Conservation (phyloP, 2,329 filamentous ascomycete genomes). For the Neofusicoccum sp. region DNA sequence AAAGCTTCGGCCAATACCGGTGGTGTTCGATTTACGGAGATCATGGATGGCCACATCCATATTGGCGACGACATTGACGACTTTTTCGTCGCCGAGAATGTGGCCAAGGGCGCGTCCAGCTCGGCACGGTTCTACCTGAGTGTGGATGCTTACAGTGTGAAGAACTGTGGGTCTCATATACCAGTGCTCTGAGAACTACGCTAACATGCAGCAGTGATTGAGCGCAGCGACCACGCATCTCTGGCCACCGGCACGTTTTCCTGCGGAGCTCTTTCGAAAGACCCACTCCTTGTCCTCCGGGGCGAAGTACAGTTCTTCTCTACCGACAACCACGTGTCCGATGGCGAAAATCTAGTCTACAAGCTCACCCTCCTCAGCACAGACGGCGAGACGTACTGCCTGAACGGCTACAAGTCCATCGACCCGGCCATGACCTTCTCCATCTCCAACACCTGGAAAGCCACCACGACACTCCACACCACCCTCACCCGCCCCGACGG, state of each 20-base stretch:
- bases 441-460: conserved; percentile 56
- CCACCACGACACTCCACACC: conserved; percentile 62
- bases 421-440: conserved; percentile 59
- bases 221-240: conserved; percentile 50
- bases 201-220: conserved; percentile 34
- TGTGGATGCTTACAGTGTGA: conserved; percentile 1
- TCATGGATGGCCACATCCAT: conserved; percentile 61
- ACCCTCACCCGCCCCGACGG: conserved; percentile 50
- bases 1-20: conserved; percentile 21
- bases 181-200: not conserved
- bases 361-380: conserved; percentile 60
- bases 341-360: conserved; percentile 60
- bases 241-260: conserved; percentile 60
- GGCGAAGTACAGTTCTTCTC: conserved; percentile 60
- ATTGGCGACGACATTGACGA: conserved; percentile 49
- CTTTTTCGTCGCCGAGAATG: conserved; percentile 44
- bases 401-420: conserved; percentile 63
- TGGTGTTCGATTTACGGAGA: conserved; percentile 62
- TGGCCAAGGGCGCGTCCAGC: conserved; percentile 19
- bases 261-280: conserved; percentile 38
- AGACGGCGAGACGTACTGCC: conserved; percentile 53
- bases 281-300: conserved; percentile 60
- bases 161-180: not conserved
- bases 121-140: conserved; percentile 25
- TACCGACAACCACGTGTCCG: conserved; percentile 52